Conservation (phyloP, 2,329 filamentous ascomycete genomes). For the Akanthomyces dipterigenus region DNA sequence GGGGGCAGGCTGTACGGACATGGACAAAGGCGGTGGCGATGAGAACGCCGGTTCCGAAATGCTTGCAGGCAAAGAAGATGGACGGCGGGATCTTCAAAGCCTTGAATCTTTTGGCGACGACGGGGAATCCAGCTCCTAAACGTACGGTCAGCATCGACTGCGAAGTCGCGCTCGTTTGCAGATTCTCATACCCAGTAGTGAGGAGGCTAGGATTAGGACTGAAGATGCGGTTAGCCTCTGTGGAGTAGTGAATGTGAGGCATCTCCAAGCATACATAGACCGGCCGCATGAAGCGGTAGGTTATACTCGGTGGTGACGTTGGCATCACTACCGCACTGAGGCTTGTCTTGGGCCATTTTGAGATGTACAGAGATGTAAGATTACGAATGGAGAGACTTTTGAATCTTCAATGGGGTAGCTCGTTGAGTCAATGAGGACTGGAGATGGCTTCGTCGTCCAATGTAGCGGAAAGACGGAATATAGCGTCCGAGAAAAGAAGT, state of each 20-base stretch:
- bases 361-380: neutral
- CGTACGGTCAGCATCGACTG: neutral
- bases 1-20: slow-evolving; percentile 29
- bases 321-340: slow-evolving; percentile 22
- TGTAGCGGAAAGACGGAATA: neutral
- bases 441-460: neutral
- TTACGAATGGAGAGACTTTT: neutral
- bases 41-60: slow-evolving; percentile 65
- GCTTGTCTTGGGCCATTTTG: slow-evolving; percentile 16
- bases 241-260: no score
- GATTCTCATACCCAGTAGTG: slow-evolving; percentile 18
- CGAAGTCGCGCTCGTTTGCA: neutral
- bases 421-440: neutral
- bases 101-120: slow-evolving; percentile 47
- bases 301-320: slow-evolving; percentile 19
- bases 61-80: slow-evolving; percentile 56
- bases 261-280: slow-evolving; percentile 21
- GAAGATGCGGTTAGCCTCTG: neutral
- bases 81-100: slow-evolving; percentile 51
- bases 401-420: neutral
- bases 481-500: neutral
- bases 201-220: slow-evolving; percentile 24
- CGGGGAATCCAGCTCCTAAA: slow-evolving; percentile 43
- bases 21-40: slow-evolving; percentile 70
- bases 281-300: slow-evolving; percentile 22